Conservation (phyloP, 495 filamentous ascomycete species). For the Xylaria grammica region DNA sequence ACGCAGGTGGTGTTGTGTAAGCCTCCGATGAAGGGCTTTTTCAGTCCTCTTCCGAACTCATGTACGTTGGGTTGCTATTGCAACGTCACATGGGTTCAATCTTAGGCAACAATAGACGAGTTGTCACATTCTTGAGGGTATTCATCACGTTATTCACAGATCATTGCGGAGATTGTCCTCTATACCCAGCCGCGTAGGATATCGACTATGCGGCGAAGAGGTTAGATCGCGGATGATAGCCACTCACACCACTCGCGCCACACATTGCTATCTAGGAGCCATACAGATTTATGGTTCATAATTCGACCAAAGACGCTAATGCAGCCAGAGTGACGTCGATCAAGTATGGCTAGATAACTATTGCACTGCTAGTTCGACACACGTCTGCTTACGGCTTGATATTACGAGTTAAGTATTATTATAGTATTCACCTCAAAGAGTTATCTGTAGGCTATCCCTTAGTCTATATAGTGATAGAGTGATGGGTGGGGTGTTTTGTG, state of each 20-base stretch:
- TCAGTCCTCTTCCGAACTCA: background rate
- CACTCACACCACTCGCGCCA: background rate
- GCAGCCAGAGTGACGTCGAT: constrained; percentile 4
- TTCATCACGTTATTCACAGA: background rate
- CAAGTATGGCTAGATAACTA: background rate
- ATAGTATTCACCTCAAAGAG: background rate
- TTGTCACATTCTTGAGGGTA: background rate
- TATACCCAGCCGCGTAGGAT: background rate
- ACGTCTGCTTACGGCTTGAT: background rate
- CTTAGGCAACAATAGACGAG: background rate
- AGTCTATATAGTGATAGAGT: background rate
- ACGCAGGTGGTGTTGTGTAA: background rate
- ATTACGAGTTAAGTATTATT: background rate
- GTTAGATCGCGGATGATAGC: background rate
- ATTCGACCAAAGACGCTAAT: background rate
- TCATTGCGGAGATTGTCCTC: background rate
- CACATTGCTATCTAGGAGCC: background rate
- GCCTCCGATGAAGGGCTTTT: background rate
- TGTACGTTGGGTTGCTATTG: background rate
- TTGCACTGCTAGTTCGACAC: background rate
- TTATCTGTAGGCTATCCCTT: background rate
- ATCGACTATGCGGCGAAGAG: background rate
- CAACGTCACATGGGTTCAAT: constrained; percentile 6
- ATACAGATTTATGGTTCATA: background rate
- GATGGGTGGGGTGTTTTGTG: background rate